Evolutionary conservation across 2,329 filamentous ascomycete genomes (phyloP), one percentile per base, ranked within the genome.

Genomic region (Penicillium crustosum): DNA sequence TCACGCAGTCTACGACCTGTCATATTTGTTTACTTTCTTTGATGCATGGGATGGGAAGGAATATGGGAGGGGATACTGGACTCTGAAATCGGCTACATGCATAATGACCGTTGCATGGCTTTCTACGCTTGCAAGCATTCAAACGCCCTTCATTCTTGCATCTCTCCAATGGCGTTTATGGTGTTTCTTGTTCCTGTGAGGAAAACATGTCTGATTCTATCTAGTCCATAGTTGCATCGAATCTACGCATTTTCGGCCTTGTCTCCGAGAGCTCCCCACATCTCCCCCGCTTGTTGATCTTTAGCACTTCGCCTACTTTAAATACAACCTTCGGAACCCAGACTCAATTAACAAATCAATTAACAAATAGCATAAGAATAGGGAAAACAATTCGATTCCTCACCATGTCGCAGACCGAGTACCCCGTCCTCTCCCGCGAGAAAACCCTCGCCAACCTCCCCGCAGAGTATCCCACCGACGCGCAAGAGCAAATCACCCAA

Each of bases 401-500:
- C 39, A 58, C 10, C 33, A 71, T 72, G 70, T 49, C 61, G 2
- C 47, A 52, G 35, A 39, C 60, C 35, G 58, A 66, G 19, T 69
- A 72, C 51, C 65, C 68, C 4, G 27, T 60, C 6, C 61, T 74
- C 10, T 53, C 70, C 6, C 65, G 67, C 53, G 59, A 67, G 41
- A 55, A 41, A 53, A 71, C 70, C 2, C 58, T 73, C 42, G 55
- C 64, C 21, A 60, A 67, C 27, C 65, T 73, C 9, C 70, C 70
- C 15, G 54, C 66, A 10, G 68, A 71, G 58, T 72, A 69, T 58
- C 56, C 69, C 51, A 45, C 60, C 21, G 64, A 73, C 55, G 61
- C 69, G 1, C 70, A 73, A 55, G 65, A 67, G 49, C 68, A 72
- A 51, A 73, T 73, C 49, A 61, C 68, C 27, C 53, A 68, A 12